Evolutionary conservation across 2,329 filamentous ascomycete genomes (phyloP), one percentile per base, ranked within the genome.

Genomic region (Paracamarosporium sp.): DNA sequence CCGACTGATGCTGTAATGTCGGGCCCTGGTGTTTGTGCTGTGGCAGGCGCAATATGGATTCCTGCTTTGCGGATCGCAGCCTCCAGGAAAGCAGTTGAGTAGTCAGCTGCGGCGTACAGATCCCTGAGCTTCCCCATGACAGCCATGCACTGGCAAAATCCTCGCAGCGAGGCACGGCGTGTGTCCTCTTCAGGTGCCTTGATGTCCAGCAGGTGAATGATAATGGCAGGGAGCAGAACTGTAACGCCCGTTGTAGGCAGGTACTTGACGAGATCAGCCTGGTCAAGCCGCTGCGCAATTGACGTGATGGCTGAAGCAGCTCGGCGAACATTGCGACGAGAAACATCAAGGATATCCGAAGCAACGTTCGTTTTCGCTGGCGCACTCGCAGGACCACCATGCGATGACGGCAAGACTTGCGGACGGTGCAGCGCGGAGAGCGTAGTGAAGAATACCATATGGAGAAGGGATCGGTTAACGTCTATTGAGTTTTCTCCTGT

Each of bases 381-480:
- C 6, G 78, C 64, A 82, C 81, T 58, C 73, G 81, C 79, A 7
- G 70, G 67, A 1, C 82, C 80, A 38, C 77, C 76, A 11, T 89
- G 87, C 12, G 87, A 87, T 0, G 89, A 89, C 0, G 93, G 92
- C 38, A 97, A 84, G 57, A 97, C 94, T 64, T 96, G 93, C 2
- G 94, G 94, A 28, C 94, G 88, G 75, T 97, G 93, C 17, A 98
- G 83, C 3, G 94, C 94, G 51, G 92, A 97, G 17, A 96, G 85
- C 0, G 93, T 96, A 1, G 94, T 96, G 75, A 93, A 91, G 77
- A 96, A 97, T 1, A 97, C 88, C 90, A 97, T 96, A 76, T 96
- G 92, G 33, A 98, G 81, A 20, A 97, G 82, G n/a, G 91, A 91
- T 46, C 91, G 86, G 73, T 97, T 92, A 2, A 97, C 79, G 61